Base-by-base conservation (phyloP, 257 asterid species). In the Leptodermis oblonga region DNA sequence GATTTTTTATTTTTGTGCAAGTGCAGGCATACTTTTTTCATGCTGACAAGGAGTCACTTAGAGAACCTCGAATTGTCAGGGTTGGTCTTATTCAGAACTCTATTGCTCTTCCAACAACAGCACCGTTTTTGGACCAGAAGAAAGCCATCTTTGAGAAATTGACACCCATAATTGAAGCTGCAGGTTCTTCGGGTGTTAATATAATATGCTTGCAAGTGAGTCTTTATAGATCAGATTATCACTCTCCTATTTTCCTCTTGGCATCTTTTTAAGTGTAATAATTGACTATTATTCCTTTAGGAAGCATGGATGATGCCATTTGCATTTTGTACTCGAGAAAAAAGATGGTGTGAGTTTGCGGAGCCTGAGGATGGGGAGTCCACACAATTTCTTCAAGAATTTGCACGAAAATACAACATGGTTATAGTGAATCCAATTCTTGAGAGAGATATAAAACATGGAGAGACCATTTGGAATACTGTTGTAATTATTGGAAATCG, bases 261-360 rank as follows among this genome's bases (percentile, higher is more conserved):
- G 54, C 70, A 28, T 45, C n/a, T n/a, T n/a, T 52, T 55, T 46
- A 68, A 54, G 68, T 63, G 64, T 78, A 55, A 78, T 69, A 43
- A 17, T 34, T 15, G 20, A 52, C 36, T 8, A 42, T 71, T 52
- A 18, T 46, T 52, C 62, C 34, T 78, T 70, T 79, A 93, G 99
- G 99, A 93, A 81, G 97, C 97, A 23, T 93, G 99, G 99, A 88
- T 70, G 78, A 93, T 93, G 99, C 99, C 99, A 34, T 93, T 93
- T 83, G 99, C 95, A 53, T 90, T 93, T 75, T 93, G 99, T 83
- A 93, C 99, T 68, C 96, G 99, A 23, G 99, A 93, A 80, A 93
- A 93, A 81, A 84, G 67, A 68, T 93, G 99, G 99, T 90, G 97
- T 49, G 97, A 93, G 80, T 93, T 93, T 71, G 92, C 99, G 25